phyloP scores from a whole-genome alignment of 2,329 filamentous ascomycete genomes.

The Pezicula neosporulosa region DNA sequence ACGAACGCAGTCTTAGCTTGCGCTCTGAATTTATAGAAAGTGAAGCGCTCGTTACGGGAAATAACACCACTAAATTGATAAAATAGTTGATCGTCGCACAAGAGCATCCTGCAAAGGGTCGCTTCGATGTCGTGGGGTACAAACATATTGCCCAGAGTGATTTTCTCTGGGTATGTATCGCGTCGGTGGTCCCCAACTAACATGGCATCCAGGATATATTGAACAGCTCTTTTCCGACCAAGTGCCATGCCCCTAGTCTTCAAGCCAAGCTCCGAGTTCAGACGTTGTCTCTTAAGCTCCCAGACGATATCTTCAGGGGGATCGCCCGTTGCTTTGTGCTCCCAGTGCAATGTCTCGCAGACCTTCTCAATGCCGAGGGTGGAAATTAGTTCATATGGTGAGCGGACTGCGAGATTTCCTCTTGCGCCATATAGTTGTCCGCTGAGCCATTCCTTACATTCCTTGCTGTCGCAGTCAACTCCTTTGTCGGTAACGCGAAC shows the following conservation, averaged over 20 bases:
- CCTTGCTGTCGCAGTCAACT: conserved; percentile 18
- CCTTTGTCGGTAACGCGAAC: conserved; percentile 18
- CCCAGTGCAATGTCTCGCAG: conserved; percentile 23
- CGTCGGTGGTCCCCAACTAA: conserved; percentile 18
- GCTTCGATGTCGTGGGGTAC: conserved; percentile 20
- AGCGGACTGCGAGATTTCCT: neutral
- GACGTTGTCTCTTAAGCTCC: conserved; percentile 17
- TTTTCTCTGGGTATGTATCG: conserved; percentile 20
- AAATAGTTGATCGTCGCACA: conserved; percentile 21
- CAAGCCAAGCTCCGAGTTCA: neutral
- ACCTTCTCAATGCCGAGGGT: conserved; percentile 19
- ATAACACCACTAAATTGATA: conserved; percentile 19
- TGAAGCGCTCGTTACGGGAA: conserved; percentile 15
- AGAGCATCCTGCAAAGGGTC: conserved; percentile 21
- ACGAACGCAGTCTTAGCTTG: conserved; percentile 17
- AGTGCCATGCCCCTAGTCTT: conserved; percentile 13
- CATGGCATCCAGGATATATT: conserved; percentile 26
- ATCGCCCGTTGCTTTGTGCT: conserved; percentile 18
- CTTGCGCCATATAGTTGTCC: conserved; percentile 12
- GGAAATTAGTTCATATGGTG: conserved; percentile 19
- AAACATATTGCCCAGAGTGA: conserved; percentile 13
- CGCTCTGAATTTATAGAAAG: conserved; percentile 19
- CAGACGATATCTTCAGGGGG: conserved; percentile 16
- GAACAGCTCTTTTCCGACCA: conserved; percentile 15
- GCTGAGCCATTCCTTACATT: conserved; percentile 19